Conservation (phyloP, 106 monocot species). For the Gastrodia elata region DNA sequence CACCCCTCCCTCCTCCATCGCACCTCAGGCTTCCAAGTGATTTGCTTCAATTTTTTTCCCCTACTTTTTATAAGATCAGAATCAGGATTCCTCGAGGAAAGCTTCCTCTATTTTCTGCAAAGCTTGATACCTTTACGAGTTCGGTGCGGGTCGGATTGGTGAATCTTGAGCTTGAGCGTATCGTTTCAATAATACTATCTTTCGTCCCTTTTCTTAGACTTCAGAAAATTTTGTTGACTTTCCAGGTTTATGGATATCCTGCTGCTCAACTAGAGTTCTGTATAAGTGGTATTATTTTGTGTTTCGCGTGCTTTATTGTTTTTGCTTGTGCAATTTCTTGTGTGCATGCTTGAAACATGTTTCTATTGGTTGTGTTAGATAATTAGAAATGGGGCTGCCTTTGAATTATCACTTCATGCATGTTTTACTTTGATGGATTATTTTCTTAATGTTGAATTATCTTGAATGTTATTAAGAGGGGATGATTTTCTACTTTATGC, state of each 20-base stretch:
- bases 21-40: slow-evolving; percentile 17
- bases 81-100: slow-evolving; percentile 7
- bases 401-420: background rate
- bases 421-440: background rate
- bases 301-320: background rate
- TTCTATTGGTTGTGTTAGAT: background rate
- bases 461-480: background rate
- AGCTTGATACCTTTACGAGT: background rate
- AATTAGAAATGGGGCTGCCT: background rate
- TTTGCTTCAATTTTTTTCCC: background rate
- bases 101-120: background rate
- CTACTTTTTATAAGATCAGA: background rate
- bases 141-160: background rate
- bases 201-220: background rate
- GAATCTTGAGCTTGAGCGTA: background rate
- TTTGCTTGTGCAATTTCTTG: background rate
- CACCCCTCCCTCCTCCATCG: slow-evolving; percentile 21
- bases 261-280: background rate
- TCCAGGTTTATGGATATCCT: background rate
- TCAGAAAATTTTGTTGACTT: background rate
- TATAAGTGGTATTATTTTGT: background rate
- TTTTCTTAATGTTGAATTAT: background rate
- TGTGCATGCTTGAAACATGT: background rate
- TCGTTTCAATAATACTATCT: background rate
- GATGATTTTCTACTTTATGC: background rate